Base-by-base conservation (phyloP, 2,329 filamentous ascomycete species). In the Calycina marina region DNA sequence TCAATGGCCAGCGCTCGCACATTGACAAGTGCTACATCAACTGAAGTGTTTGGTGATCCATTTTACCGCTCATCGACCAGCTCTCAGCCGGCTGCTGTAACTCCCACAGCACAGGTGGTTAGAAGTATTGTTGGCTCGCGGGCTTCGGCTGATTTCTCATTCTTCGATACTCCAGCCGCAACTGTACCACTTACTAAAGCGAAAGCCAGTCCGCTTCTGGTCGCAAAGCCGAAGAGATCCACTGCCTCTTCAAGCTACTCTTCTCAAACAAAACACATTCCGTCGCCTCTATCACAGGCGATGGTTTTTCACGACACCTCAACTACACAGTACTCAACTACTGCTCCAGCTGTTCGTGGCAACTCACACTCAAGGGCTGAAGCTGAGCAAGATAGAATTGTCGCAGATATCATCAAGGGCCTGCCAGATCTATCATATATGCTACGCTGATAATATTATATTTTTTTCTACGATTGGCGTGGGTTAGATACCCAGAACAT, bases 361-460 rank as follows among this genome's bases (percentile, higher is more conserved):
- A 37, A 40, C 9, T n/a, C n/a, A n/a, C 50, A 46, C 34, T 37
- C 43, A 4, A 42, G 35, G 30, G 39, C 44, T 13, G 48, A 53
- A 27, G 30, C 43, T 12, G 51, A 53, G 14, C 49, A 56, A 28
- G 51, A 53, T 37, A 40, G 36, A 30, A 40, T 52, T 17, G 49
- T 54, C 6, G 44, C 43, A 15, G 39, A 36, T 18, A 46, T 56
- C 6, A 37, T 56, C 10, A 46, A 46, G 16, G 42, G 44, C 3
- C 37, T 56, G 8, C 54, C 54, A 2, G 46, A 56, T 39, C 38
- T 56, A 11, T 47, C 46, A 9, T 56, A 55, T 40, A 56, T 56
- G 53, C 35, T 56, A 10, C 43, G 40, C 17, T 41, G 42, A 27
- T 50, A 44, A 30, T n/a, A 5, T 11, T 12, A 18, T 14, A 12